Conservation (phyloP, 208 protist species). For the Zelonia costaricensis region DNA sequence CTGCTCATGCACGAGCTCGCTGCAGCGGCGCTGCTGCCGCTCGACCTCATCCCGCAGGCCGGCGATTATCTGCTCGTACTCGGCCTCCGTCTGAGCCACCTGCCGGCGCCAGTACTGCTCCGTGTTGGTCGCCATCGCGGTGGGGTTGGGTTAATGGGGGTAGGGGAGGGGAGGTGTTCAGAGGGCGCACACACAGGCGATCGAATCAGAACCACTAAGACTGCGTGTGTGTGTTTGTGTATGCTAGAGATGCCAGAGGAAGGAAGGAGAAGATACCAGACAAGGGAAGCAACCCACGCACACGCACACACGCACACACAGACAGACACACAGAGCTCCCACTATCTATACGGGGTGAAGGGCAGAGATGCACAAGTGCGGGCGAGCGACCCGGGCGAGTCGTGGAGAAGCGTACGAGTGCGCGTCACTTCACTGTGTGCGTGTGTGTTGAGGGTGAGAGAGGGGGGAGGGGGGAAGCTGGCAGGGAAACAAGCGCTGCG, state of each 20-base stretch:
- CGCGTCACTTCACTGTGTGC: no score
- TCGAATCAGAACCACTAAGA: background rate
- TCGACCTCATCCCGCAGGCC: slow-evolving; percentile 73
- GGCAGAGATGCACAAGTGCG: no score
- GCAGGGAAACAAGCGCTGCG: background rate
- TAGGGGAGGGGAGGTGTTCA: background rate
- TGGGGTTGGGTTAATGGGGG: background rate
- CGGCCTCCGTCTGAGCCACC: slow-evolving; percentile 36
- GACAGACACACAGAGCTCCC: background rate
- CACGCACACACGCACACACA: slow-evolving; percentile 7
- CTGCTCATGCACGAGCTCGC: slow-evolving; percentile 66
- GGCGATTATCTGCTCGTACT: slow-evolving; percentile 62
- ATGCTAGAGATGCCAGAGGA: no score
- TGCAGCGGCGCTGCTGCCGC: slow-evolving; percentile 57
- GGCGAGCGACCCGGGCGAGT: background rate
- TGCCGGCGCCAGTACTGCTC: slow-evolving; percentile 67
- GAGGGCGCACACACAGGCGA: background rate
- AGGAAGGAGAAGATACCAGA: background rate
- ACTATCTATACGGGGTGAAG: no score
- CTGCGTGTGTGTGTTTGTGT: background rate
- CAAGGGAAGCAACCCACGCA: background rate
- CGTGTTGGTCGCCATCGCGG: slow-evolving; percentile 19
- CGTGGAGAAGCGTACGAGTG: no score
- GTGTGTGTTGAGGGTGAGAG: background rate
- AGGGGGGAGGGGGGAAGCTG: background rate